phyloP scores from a whole-genome alignment of 306 rosid species.

The Geum urbanum region DNA sequence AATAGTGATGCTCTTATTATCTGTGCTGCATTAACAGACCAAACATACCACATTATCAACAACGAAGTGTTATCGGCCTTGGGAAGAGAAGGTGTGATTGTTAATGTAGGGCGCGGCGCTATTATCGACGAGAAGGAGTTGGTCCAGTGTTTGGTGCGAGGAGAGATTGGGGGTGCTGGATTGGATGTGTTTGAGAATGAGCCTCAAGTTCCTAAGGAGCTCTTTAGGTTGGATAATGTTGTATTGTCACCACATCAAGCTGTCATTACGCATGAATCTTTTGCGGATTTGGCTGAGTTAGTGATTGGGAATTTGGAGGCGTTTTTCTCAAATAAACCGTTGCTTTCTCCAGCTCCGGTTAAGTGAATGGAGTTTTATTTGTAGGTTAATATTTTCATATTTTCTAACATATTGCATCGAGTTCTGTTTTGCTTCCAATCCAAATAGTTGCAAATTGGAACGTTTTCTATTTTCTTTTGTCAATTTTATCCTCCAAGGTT shows the following conservation, averaged over 20 bases:
- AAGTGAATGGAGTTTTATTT: neutral
- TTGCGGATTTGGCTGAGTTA: slow-evolving; percentile 10
- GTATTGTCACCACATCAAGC: slow-evolving; percentile 34
- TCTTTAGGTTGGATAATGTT: slow-evolving; percentile 40
- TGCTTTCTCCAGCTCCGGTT: slow-evolving; percentile 14
- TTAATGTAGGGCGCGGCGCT: slow-evolving; percentile 47
- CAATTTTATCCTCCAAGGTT: neutral
- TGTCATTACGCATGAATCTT: slow-evolving; percentile 1
- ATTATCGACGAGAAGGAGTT: slow-evolving; percentile 42
- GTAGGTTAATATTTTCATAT: neutral
- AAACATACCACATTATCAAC: slow-evolving; percentile 41
- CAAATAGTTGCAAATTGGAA: neutral
- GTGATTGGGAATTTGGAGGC: slow-evolving; percentile 30
- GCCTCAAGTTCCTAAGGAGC: slow-evolving; percentile 38
- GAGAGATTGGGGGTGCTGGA: slow-evolving; percentile 39
- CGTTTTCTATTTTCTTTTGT: neutral
- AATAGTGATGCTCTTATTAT: slow-evolving; percentile 33
- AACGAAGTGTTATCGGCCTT: slow-evolving; percentile 40
- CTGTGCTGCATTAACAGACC: slow-evolving; percentile 41
- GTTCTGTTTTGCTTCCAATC: neutral
- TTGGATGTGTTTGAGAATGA: slow-evolving; percentile 64
- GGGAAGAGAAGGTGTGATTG: slow-evolving; percentile 40
- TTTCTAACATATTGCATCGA: neutral
- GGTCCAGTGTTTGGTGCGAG: slow-evolving; percentile 20
- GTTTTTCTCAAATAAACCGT: slow-evolving; percentile 29